Evolutionary conservation across 2,329 filamentous ascomycete species (phyloP).

Genomic region (Colletotrichum horii): DNA sequence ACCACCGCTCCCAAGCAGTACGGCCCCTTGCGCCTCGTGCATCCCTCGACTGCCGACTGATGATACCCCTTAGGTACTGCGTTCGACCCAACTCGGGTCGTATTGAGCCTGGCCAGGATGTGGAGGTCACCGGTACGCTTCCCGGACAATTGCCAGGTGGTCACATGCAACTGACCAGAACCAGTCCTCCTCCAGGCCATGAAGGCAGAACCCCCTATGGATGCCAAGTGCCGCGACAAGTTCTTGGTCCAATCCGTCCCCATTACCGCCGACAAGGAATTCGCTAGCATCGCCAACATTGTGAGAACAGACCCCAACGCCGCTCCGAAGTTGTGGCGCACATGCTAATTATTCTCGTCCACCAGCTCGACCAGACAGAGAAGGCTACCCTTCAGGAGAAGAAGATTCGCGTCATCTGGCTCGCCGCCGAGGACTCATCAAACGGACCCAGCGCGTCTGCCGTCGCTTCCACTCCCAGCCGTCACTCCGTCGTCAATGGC

Average conservation of each 20-base stretch:
- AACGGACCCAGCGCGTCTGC: constrained; percentile 25
- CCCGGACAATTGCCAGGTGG: constrained; percentile 11
- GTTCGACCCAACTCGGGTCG: constrained; percentile 96
- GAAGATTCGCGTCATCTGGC: constrained; percentile 93
- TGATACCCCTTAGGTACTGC: constrained; percentile 74
- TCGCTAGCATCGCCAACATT: constrained; percentile 68
- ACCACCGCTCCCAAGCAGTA: constrained; percentile 99
- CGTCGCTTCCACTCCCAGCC: constrained; percentile 44
- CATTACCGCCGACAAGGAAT: constrained; percentile 84
- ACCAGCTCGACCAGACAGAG: constrained; percentile 78
- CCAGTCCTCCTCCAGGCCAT: constrained; percentile 94
- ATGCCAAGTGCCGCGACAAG: constrained; percentile 95
- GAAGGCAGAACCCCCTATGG: constrained; percentile 88
- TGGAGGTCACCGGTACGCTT: constrained; percentile 86
- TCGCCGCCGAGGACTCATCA: constrained; percentile 62
- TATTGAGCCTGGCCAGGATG: constrained; percentile 87
- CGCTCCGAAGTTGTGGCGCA: background rate
- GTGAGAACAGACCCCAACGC: constrained; percentile 26
- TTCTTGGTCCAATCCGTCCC: constrained; percentile 94
- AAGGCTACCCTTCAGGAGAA: constrained; percentile 86
- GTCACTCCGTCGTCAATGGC: constrained; percentile 41
- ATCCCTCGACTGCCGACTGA: constrained; percentile 27
- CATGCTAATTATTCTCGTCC: constrained; percentile 6
- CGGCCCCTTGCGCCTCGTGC: constrained; percentile 38
- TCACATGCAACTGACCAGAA: constrained; percentile 27